Percentiles rank a stretch among this genome's conserved stretches.
phyloP scores from a whole-genome alignment of 148 eudicot genomes.

The Rhododendron molle region DNA sequence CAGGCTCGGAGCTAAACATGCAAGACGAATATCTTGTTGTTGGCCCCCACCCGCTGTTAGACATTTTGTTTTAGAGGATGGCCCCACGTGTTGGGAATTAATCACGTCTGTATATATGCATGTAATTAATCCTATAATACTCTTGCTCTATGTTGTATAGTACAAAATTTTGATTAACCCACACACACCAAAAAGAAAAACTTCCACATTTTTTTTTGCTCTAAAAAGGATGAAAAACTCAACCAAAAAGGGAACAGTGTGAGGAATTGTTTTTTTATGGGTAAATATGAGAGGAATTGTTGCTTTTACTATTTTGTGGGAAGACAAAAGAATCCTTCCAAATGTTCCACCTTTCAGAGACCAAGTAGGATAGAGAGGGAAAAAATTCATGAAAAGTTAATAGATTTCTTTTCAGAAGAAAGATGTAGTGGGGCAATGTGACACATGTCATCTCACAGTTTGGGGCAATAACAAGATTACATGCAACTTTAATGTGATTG shows the following conservation, averaged over 20 bases:
- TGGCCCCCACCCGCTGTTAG: no score
- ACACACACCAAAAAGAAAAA: no score
- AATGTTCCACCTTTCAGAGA: neutral
- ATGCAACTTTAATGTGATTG: neutral
- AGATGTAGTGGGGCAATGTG: neutral
- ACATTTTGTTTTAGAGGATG: no score
- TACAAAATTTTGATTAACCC: no score
- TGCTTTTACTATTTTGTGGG: neutral
- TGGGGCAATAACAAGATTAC: neutral
- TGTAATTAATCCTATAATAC: no score
- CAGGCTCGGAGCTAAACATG: no score
- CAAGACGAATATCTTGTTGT: no score
- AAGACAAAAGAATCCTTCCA: neutral
- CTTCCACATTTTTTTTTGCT: neutral
- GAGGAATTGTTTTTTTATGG: neutral
- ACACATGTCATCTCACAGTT: conserved; percentile 11
- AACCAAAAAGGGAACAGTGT: neutral
- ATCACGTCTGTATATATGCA: no score
- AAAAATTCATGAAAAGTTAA: neutral
- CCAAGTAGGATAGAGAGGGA: neutral
- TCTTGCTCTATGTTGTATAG: neutral
- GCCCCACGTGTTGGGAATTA: no score
- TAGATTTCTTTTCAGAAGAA: neutral
- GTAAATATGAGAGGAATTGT: no score
- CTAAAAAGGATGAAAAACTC: neutral